Conservation (phyloP, 2,329 filamentous ascomycete species). For the Fusarium dlaminii region DNA sequence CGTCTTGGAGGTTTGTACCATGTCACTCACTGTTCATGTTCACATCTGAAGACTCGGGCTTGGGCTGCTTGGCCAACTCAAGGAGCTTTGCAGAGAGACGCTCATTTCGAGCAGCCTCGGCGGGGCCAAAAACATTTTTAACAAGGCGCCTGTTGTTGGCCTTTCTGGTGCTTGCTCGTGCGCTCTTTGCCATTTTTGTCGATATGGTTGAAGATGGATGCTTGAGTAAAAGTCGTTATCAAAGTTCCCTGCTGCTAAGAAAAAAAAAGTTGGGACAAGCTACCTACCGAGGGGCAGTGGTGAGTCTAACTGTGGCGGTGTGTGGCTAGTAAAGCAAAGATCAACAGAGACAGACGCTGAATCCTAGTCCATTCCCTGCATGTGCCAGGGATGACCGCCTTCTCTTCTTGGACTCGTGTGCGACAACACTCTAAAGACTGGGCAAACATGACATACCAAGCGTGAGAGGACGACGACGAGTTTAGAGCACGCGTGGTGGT, state of each 20-base stretch:
- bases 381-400: slow-evolving; percentile 40
- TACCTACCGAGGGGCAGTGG: slow-evolving; percentile 4
- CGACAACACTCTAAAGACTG: slow-evolving; percentile 16
- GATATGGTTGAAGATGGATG: slow-evolving; percentile 15
- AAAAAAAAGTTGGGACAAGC: slow-evolving; percentile 35
- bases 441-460: slow-evolving; percentile 40
- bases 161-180: slow-evolving; percentile 82
- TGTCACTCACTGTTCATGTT: slow-evolving; percentile 55
- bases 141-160: slow-evolving; percentile 85
- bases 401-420: slow-evolving; percentile 17
- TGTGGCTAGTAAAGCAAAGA: slow-evolving; percentile 19
- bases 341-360: not conserved
- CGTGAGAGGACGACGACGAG: slow-evolving; percentile 25
- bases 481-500: slow-evolving; percentile 26
- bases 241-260: slow-evolving; percentile 31
- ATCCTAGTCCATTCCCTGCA: not conserved
- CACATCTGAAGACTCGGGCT: slow-evolving; percentile 65
- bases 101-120: slow-evolving; percentile 80
- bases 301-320: slow-evolving; percentile 20
- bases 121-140: slow-evolving; percentile 83
- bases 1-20: not conserved
- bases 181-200: slow-evolving; percentile 83
- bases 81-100: slow-evolving; percentile 87
- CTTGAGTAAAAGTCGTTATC: slow-evolving; percentile 27
- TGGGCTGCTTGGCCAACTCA: slow-evolving; percentile 80